Conservation (phyloP, 495 filamentous ascomycete species). For the Talaromyces nanjingensis region DNA sequence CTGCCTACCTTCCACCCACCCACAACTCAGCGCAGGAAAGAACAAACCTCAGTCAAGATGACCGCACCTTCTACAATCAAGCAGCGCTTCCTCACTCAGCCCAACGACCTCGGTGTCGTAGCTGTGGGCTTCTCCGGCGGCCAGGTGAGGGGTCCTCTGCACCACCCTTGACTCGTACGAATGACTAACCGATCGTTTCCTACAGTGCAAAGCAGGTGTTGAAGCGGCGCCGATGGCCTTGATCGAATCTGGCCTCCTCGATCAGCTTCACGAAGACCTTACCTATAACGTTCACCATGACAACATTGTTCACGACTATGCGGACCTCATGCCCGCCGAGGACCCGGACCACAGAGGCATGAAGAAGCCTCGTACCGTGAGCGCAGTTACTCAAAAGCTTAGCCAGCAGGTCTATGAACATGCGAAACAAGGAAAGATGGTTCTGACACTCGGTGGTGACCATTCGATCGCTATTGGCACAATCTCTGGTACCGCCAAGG, state of each 20-base stretch:
- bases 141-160: constrained; percentile 53
- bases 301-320: constrained; percentile 75
- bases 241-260: constrained; percentile 81
- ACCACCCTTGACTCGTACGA: background rate
- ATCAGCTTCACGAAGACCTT: constrained; percentile 75
- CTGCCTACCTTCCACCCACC: background rate
- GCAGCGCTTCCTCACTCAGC: constrained; percentile 74
- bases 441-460: constrained; percentile 91
- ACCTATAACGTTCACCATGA: constrained; percentile 84
- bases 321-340: constrained; percentile 59
- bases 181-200: background rate
- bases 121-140: constrained; percentile 97
- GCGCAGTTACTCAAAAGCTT: constrained; percentile 74
- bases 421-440: constrained; percentile 75
- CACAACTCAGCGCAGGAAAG: background rate
- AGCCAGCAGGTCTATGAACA: constrained; percentile 82
- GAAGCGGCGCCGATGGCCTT: constrained; percentile 89
- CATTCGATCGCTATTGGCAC: constrained; percentile 96
- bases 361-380: constrained; percentile 88
- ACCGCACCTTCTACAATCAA: constrained; percentile 64
- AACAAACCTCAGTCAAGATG: constrained; percentile 32
- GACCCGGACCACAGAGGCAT: constrained; percentile 74
- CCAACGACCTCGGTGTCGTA: constrained; percentile 79
- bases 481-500: constrained; percentile 75
- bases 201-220: constrained; percentile 81